Conservation (phyloP, 202 grass and related monocot genomes). For the Brachypodium distachyon region DNA sequence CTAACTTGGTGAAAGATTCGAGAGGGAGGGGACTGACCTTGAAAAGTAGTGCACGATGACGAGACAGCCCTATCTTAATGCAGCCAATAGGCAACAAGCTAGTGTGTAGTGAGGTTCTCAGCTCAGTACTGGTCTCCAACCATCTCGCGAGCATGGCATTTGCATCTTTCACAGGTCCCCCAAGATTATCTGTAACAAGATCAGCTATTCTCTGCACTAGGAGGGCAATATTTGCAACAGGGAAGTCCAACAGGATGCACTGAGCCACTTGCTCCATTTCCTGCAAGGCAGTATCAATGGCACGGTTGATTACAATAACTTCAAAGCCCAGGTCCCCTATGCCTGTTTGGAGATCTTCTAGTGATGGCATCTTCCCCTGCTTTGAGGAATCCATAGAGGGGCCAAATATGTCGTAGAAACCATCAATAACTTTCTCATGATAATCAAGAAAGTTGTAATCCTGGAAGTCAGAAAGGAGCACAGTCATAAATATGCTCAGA, state of each 20-base stretch:
- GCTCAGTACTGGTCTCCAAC: conserved; percentile 77
- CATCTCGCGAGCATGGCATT: conserved; percentile 76
- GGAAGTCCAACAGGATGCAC: conserved; percentile 74
- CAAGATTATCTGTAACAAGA: conserved; percentile 85
- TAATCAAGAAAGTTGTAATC: conserved; percentile 92
- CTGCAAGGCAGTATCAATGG: conserved; percentile 69
- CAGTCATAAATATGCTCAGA: background rate
- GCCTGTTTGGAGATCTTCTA: conserved; percentile 78
- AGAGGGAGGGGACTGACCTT: conserved; percentile 44
- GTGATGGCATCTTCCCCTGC: conserved; percentile 77
- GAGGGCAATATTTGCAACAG: conserved; percentile 53
- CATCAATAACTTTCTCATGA: conserved; percentile 91
- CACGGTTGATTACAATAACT: conserved; percentile 90
- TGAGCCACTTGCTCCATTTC: conserved; percentile 97
- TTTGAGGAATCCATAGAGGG: conserved; percentile 50
- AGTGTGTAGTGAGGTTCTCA: conserved; percentile 79
- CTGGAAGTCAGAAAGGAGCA: conserved; percentile 46
- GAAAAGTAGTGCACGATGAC: conserved; percentile 95
- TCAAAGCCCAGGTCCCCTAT: conserved; percentile 98
- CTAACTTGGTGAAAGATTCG: too few species aligned
- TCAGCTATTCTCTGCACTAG: conserved; percentile 93
- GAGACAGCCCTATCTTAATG: conserved; percentile 82
- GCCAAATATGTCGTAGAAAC: conserved; percentile 93
- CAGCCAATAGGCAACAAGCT: conserved; percentile 91
- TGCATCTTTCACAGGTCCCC: conserved; percentile 89